Conservation (phyloP, 129 eudicot species). For the Dittrichia graveolens region DNA sequence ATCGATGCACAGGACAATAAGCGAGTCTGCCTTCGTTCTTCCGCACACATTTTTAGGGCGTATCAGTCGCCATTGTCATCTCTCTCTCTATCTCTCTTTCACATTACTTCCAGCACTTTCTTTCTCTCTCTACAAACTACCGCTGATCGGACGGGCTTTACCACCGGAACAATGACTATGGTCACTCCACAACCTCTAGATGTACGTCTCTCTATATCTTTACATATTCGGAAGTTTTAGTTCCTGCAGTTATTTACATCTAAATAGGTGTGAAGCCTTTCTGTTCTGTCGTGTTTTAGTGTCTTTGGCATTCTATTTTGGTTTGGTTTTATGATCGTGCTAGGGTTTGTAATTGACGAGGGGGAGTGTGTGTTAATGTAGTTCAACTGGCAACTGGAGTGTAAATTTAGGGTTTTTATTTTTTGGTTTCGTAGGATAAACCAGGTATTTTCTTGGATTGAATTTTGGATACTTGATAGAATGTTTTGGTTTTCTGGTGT, state of each 20-base stretch:
- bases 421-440: not conserved
- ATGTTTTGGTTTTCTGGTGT: not conserved
- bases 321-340: slow-evolving; percentile 26
- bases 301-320: slow-evolving; percentile 15
- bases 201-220: slow-evolving; percentile 44
- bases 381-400: slow-evolving; percentile 32
- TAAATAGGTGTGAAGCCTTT: slow-evolving; percentile 12
- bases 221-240: slow-evolving; percentile 1
- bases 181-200: slow-evolving; percentile 84
- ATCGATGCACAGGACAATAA: slow-evolving; percentile 39
- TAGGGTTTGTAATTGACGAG: slow-evolving; percentile 31
- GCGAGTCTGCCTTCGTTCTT: slow-evolving; percentile 26
- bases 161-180: slow-evolving; percentile 62
- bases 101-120: slow-evolving; percentile 17
- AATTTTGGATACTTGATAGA: not conserved
- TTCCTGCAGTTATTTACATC: not conserved
- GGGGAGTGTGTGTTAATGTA: slow-evolving; percentile 22
- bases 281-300: slow-evolving; percentile 37
- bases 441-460: slow-evolving; percentile 35
- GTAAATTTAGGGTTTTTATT: slow-evolving; percentile 30
- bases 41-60: slow-evolving; percentile 46
- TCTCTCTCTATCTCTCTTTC: slow-evolving; percentile 30
- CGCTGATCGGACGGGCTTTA: slow-evolving; percentile 51
- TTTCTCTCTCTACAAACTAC: slow-evolving; percentile 26
- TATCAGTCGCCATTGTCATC: slow-evolving; percentile 38